Evolutionary conservation across 2,329 filamentous ascomycete species (phyloP).

Genomic region (Calonectria henricotiae): DNA sequence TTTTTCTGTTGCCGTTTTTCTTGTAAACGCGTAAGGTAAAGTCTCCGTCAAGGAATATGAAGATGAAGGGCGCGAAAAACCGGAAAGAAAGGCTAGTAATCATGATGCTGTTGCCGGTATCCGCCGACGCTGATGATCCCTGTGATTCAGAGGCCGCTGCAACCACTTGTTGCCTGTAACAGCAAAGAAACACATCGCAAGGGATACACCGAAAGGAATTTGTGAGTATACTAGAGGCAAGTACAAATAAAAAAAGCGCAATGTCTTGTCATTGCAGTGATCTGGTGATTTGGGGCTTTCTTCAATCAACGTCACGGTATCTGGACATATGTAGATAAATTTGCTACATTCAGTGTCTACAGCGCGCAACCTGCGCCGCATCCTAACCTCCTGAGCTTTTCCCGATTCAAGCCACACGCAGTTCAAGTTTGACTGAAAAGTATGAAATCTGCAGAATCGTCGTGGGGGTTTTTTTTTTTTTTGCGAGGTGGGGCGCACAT

Average conservation of each 20-base stretch:
- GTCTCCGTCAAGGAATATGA: background rate
- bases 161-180: background rate
- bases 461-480: background rate
- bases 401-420: background rate
- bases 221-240: background rate
- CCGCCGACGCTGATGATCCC: background rate
- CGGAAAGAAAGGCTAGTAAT: slow-evolving; percentile 2
- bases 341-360: background rate
- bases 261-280: too few relatives aligned
- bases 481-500: background rate
- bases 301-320: background rate
- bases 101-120: slow-evolving; percentile 12
- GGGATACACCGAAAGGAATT: background rate
- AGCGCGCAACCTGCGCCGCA: background rate
- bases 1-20: background rate
- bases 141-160: background rate
- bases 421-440: background rate
- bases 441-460: slow-evolving; percentile 4
- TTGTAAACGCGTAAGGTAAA: background rate
- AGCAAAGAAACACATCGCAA: slow-evolving; percentile 5
- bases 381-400: background rate
- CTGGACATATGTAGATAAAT: background rate
- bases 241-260: background rate
- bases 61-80: background rate
- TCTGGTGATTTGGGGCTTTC: background rate